Evolutionary conservation across 768 basidiomycete species (phyloP), one percentile per base, ranked within the genome.

Genomic region (Amanita jacksonii): DNA sequence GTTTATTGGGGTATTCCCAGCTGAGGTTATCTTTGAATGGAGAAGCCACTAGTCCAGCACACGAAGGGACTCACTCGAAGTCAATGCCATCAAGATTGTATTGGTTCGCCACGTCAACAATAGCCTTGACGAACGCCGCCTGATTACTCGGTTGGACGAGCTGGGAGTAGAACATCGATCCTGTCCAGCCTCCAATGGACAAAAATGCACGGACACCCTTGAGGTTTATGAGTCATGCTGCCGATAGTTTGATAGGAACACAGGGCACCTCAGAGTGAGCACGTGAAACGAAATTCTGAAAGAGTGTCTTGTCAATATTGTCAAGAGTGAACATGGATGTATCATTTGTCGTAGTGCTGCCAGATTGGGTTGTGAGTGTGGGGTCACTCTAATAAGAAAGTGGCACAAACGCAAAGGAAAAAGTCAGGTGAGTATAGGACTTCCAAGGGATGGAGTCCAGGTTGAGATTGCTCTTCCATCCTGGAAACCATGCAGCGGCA

Each of bases 1-100:
- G 62, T 4, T 61, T 51, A 43, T 70, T 74, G 1, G 91, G 90
- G 56, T 84, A 91, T 61, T 94, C 91, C 89, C 90, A 93, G 54
- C 72, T 73, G 42, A n/a, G n/a, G n/a, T n/a, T n/a, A n/a, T n/a
- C n/a, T n/a, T n/a, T n/a, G n/a, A 38, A 12, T 25, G 35, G n/a
- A 28, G 19, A 16, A 25, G 16, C 27, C 13, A 6, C 18, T 18
- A 7, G 28, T 3, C 3, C 20, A 3, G 23, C 8, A n/a, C 3
- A 18, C 22, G 32, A 10, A 41, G 24, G 23, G n/a, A 55, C 67
- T 41, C 48, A 70, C 70, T 73, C 70, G 37, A 73, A 67, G 43
- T 81, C 73, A 38, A 85, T 59, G 10, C 81, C 79, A 47, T 79
- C 78, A 1, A 84, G 58, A 0, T 61, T 33, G 54, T 81, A 81